Evolutionary conservation across 805 yeast genomes (phyloP).

Genomic region (Nakazawaea wickerhamii): DNA sequence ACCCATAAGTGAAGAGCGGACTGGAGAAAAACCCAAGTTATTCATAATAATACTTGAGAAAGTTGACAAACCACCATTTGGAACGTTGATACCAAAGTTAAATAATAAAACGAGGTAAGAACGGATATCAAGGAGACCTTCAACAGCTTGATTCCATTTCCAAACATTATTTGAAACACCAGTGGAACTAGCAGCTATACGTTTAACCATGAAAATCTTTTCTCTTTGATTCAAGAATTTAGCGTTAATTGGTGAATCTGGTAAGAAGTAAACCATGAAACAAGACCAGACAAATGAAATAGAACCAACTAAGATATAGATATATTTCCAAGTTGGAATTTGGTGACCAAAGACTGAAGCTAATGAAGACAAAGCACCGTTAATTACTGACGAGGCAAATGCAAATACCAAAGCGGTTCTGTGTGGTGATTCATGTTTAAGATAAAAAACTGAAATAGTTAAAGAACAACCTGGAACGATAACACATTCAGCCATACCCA

Average conservation of each 20-base stretch:
- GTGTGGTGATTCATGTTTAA: constrained; percentile 20
- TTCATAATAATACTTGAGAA: constrained; percentile 25
- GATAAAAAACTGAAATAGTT: constrained; percentile 27
- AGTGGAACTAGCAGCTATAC: constrained; percentile 33
- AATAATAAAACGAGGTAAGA: constrained; percentile 21
- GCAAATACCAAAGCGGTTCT: constrained; percentile 31
- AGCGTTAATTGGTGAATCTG: constrained; percentile 39
- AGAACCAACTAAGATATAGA: constrained; percentile 38
- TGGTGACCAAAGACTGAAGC: constrained; percentile 30
- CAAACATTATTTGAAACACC: constrained; percentile 37
- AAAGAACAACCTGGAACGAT: constrained; percentile 27
- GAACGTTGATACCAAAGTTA: constrained; percentile 24
- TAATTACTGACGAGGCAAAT: constrained; percentile 20
- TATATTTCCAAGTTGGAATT: constrained; percentile 34
- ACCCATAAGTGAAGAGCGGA: constrained; percentile 18
- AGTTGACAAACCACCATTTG: constrained; percentile 27
- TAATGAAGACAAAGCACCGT: constrained; percentile 26
- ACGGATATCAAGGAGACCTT: constrained; percentile 32
- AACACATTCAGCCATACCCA: constrained; percentile 35
- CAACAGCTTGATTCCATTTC: constrained; percentile 37
- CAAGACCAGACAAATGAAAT: constrained; percentile 37
- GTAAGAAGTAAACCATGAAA: constrained; percentile 28
- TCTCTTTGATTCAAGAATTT: constrained; percentile 39
- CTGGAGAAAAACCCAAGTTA: constrained; percentile 19
- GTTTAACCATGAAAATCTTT: constrained; percentile 21